phyloP scores from a whole-genome alignment of 2,329 filamentous ascomycete genomes.

The Penicillium sp. region DNA sequence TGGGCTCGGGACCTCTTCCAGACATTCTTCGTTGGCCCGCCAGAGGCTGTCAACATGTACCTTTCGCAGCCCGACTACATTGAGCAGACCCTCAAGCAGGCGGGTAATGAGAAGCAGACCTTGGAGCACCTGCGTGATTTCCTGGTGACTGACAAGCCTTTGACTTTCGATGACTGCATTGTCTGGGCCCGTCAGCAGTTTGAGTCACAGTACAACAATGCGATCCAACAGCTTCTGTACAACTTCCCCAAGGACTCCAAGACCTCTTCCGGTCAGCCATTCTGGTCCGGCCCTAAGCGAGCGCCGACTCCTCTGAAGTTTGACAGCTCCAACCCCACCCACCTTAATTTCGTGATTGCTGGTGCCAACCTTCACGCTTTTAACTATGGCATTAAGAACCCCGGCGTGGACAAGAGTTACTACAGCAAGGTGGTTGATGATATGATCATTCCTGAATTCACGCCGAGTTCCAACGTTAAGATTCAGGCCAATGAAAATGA shows the following conservation, averaged over 20 bases:
- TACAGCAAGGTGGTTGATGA: slow-evolving; percentile 79
- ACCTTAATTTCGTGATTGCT: slow-evolving; percentile 81
- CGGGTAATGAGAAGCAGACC: slow-evolving; percentile 90
- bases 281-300: slow-evolving; percentile 98
- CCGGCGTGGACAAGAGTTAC: slow-evolving; percentile 63
- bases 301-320: slow-evolving; percentile 90
- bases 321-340: slow-evolving; percentile 74
- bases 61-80: slow-evolving; percentile 88
- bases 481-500: slow-evolving; percentile 96
- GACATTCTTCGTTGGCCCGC: slow-evolving; percentile 84
- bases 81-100: slow-evolving; percentile 79
- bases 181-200: slow-evolving; percentile 92
- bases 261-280: slow-evolving; percentile 81
- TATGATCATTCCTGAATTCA: slow-evolving; percentile 94
- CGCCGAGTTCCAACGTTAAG: slow-evolving; percentile 83
- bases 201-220: slow-evolving; percentile 94
- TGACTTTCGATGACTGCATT: slow-evolving; percentile 93
- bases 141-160: slow-evolving; percentile 83
- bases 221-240: slow-evolving; percentile 88
- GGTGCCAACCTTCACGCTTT: slow-evolving; percentile 92
- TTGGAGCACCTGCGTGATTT: slow-evolving; percentile 86
- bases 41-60: slow-evolving; percentile 91
- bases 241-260: slow-evolving; percentile 95
- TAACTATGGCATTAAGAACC: slow-evolving; percentile 95
- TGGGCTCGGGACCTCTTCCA: slow-evolving; percentile 97